Evolutionary conservation across 2,329 filamentous ascomycete genomes (phyloP), one percentile per base, ranked within the genome.

Genomic region (Aspergillus sojae): DNA sequence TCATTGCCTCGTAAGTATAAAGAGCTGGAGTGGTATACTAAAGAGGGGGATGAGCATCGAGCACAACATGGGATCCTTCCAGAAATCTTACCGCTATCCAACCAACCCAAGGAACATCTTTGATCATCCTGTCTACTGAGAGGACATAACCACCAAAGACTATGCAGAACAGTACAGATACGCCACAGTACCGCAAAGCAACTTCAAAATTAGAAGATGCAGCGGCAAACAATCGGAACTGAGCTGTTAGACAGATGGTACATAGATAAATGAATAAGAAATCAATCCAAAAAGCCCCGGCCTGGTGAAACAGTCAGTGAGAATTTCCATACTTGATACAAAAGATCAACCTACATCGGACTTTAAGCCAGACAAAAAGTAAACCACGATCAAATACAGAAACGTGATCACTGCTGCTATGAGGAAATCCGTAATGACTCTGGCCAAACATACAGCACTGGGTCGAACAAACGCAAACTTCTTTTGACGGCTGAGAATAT

Each of bases 381-480:
- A 89, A 78, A 88, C 83, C 70, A 88, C 82, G 50, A 89, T 75
- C 23, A 81, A 77, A 69, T 88, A 89, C 1, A 86, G 75, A 28
- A 84, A 74, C 45, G 85, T 83, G 67, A 87, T 82, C 0, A 81
- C 67, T 1, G 85, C 69, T 16, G 88, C 76, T 4, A 87, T 72
- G 0, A 86, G 83, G 23, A 89, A 74, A 70, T 89, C 87, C 23
- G 83, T 80, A 6, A 89, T 65, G 0, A 88, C 84, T 56, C 86
- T 80, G 69, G 79, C 89, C 79, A 85, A 75, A 26, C 79, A 81
- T 41, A 89, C 85, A 48, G 88, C 87, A 30, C 85, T 86, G 0
- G 87, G 88, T 16, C 85, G 80, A 65, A 89, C 88, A 74, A 89
- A 89, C 0, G 86, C 86, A 70, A 88, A 89, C 23, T 86, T 84